Percentiles rank a stretch among this genome's conserved stretches.
Conservation (phyloP, 1,139 yeast genomes). For the Candida freyschussii region DNA sequence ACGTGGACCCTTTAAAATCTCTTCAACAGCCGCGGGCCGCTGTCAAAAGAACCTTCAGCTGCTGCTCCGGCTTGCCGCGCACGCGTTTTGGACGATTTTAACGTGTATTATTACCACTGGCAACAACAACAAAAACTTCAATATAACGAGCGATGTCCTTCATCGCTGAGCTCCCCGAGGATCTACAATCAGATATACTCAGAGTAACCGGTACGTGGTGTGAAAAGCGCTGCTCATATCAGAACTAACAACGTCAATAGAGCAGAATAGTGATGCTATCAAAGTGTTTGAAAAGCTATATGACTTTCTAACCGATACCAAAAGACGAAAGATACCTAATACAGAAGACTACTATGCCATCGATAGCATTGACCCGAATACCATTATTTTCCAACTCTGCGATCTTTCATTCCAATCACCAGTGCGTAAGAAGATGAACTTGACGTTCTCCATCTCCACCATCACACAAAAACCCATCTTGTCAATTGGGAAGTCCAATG, state of each 20-base stretch:
- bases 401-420: conserved; percentile 50
- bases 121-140: neutral
- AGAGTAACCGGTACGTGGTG: conserved; percentile 15
- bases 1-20: no score
- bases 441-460: conserved; percentile 33
- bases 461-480: conserved; percentile 32
- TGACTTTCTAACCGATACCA: conserved; percentile 20
- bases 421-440: conserved; percentile 41
- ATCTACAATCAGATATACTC: conserved; percentile 19
- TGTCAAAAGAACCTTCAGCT: no score
- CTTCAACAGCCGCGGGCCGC: no score
- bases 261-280: conserved; percentile 18
- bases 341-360: conserved; percentile 9
- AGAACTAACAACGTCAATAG: conserved; percentile 6
- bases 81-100: neutral
- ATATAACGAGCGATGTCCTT: conserved; percentile 19
- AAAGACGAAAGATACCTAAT: conserved; percentile 24
- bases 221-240: neutral
- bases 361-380: conserved; percentile 29
- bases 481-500: conserved; percentile 37
- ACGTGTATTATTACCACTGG: neutral
- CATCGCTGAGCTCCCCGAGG: conserved; percentile 18
- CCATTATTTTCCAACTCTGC: conserved; percentile 40
- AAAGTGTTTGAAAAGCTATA: conserved; percentile 29
- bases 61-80: no score